Evolutionary conservation across 768 basidiomycete genomes (phyloP).

Genomic region (Termitomyces sp.): DNA sequence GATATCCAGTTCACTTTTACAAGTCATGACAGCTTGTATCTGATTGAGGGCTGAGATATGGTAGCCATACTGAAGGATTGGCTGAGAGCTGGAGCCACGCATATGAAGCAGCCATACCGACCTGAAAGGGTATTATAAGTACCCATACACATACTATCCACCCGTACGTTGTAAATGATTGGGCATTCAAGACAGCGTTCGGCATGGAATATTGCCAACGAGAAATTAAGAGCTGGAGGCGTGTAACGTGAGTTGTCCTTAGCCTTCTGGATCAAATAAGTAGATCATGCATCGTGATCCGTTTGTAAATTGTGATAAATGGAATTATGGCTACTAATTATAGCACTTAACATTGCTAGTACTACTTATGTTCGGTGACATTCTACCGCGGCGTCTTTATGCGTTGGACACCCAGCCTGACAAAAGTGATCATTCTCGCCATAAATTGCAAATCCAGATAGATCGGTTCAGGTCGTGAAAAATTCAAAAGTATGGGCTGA

Average conservation of each 20-base stretch:
- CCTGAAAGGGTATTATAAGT: conserved; percentile 56
- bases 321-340: background rate
- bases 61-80: conserved; percentile 67
- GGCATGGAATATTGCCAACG: conserved; percentile 2
- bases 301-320: background rate
- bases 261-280: background rate
- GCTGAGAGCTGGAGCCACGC: background rate
- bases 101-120: conserved; percentile 5
- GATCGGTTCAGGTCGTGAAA: background rate
- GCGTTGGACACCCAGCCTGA: no score
- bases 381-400: background rate
- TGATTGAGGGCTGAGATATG: conserved; percentile 92
- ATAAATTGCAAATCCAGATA: background rate
- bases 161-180: conserved; percentile 54
- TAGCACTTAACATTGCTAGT: background rate
- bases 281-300: background rate
- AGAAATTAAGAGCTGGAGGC: background rate
- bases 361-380: background rate
- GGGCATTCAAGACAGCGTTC: conserved; percentile 6
- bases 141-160: conserved; percentile 68
- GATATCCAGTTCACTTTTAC: conserved; percentile 31
- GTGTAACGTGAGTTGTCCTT: background rate
- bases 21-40: conserved; percentile 74
- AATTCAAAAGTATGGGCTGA: background rate
- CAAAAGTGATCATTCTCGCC: background rate